Evolutionary conservation across 352 stramenopile genomes (phyloP).

Genomic region (Phytophthora sansomeana): DNA sequence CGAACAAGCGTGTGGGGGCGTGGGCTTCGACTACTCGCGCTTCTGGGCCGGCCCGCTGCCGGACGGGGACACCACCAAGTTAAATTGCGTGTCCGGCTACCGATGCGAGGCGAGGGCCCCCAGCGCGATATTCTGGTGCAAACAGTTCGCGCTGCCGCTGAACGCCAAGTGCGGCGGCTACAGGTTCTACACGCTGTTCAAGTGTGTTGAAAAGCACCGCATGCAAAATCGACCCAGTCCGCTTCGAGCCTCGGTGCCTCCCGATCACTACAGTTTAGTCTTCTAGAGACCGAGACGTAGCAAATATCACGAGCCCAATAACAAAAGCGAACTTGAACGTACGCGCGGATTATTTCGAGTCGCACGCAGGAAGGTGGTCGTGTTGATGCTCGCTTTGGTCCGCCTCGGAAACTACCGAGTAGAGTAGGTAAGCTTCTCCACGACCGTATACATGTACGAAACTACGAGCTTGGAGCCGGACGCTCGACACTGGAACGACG

Average conservation of each 20-base stretch:
- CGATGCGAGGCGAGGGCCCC: constrained; percentile 19
- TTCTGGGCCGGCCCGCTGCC: constrained; percentile 28
- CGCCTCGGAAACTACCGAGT: background rate
- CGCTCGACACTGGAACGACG: background rate
- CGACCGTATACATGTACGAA: no score
- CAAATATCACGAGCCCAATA: no score
- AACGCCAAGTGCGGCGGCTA: constrained; percentile 35
- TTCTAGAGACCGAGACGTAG: background rate
- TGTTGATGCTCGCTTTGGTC: background rate
- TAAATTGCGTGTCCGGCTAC: constrained; percentile 33
- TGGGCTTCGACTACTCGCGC: constrained; percentile 30
- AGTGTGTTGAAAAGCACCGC: constrained; percentile 32
- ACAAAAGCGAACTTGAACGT: background rate
- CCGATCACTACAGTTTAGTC: constrained; percentile 8
- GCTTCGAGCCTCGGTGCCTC: constrained; percentile 26
- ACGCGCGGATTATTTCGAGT: background rate
- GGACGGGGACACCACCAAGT: constrained; percentile 19
- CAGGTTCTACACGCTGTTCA: constrained; percentile 37
- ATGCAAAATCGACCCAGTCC: constrained; percentile 23
- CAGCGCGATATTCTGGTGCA: constrained; percentile 30
- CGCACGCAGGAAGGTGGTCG: background rate
- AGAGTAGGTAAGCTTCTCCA: no score
- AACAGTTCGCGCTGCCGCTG: constrained; percentile 32
- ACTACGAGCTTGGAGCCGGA: no score
- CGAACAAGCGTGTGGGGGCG: constrained; percentile 27